These are phyloP conservation scores for Penicillium soppii DNA, from an alignment of 495 filamentous ascomycete genomes.

Conservation along the genomic window DNA sequence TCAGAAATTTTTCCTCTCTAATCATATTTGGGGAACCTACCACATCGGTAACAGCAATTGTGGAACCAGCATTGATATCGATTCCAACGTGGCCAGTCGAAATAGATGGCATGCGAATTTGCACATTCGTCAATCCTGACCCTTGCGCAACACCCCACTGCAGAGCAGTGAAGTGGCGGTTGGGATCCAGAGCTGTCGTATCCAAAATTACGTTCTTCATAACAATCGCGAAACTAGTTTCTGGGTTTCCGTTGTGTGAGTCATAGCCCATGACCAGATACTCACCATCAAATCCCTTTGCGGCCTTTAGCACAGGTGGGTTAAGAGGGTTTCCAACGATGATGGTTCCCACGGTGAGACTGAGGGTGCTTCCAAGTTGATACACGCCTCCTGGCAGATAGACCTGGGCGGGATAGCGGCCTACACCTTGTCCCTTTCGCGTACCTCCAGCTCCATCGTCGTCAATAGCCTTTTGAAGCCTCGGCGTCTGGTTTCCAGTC, in stretches of 20 bases:
- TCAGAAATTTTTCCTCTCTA: constrained; percentile 7
- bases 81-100: constrained; percentile 56
- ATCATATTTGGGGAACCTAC: constrained; percentile 28
- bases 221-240: constrained; percentile 41
- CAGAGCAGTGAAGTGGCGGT: constrained; percentile 36
- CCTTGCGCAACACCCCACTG: constrained; percentile 72
- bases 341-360: constrained; percentile 44
- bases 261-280: constrained; percentile 37
- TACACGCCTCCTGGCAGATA: constrained; percentile 52
- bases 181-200: constrained; percentile 27
- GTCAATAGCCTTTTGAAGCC: constrained; percentile 38
- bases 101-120: constrained; percentile 63
- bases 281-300: constrained; percentile 27
- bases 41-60: constrained; percentile 47
- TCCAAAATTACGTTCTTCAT: constrained; percentile 46
- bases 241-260: constrained; percentile 29
- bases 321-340: constrained; percentile 43
- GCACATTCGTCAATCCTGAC: constrained; percentile 68
- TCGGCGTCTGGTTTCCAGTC: constrained; percentile 44
- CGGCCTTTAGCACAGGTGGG: constrained; percentile 36
- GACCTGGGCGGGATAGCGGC: constrained; percentile 49
- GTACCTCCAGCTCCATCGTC: constrained; percentile 32
- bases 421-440: constrained; percentile 41
- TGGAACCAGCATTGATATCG: constrained; percentile 40
- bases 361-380: constrained; percentile 34